These are phyloP conservation scores for Thielaviopsis populi DNA, from an alignment of 2,329 filamentous ascomycete species.

Conservation along the genomic window DNA sequence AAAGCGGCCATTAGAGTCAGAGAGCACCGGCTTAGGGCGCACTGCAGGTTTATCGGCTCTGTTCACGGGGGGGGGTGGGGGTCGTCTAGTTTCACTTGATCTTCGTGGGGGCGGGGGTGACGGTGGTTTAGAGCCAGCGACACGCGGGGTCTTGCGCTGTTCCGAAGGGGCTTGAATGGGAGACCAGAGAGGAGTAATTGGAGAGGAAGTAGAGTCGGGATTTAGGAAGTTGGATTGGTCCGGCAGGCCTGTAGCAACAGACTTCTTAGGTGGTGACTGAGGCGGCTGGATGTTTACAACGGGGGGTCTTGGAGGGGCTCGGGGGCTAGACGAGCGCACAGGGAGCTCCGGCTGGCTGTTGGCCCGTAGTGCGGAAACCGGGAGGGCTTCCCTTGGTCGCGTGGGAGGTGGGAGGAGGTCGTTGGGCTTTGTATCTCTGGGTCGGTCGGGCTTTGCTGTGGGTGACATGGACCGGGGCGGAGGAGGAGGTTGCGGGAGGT, in stretches of 20 bases:
- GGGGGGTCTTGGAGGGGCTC: conserved; percentile 32
- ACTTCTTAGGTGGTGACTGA: conserved; percentile 47
- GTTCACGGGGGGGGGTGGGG: conserved; percentile 58
- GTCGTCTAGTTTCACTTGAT: conserved; percentile 42
- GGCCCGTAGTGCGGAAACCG: conserved; percentile 20
- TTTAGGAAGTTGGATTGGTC: conserved; percentile 27
- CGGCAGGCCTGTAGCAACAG: conserved; percentile 23
- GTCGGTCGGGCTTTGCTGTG: conserved; percentile 29
- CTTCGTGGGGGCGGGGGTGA: conserved; percentile 49
- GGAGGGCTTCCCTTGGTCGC: conserved; percentile 21
- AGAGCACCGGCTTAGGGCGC: conserved; percentile 19
- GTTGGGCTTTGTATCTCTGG: conserved; percentile 28
- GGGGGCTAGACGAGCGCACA: conserved; percentile 14
- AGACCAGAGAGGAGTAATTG: conserved; percentile 36
- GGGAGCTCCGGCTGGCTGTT: conserved; percentile 20
- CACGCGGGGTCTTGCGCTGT: conserved; percentile 33
- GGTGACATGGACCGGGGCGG: conserved; percentile 25
- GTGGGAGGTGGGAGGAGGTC: conserved; percentile 23
- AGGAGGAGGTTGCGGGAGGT: conserved; percentile 16
- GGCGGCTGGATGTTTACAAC: conserved; percentile 56
- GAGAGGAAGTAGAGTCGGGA: conserved; percentile 30
- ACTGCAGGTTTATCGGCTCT: conserved; percentile 53
- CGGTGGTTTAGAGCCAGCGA: conserved; percentile 36
- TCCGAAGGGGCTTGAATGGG: conserved; percentile 37
- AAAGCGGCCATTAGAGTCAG: conserved; percentile 20